Evolutionary conservation across 2,329 filamentous ascomycete genomes (phyloP), one percentile per base, ranked within the genome.

Genomic region (Hypoxylon sp.): DNA sequence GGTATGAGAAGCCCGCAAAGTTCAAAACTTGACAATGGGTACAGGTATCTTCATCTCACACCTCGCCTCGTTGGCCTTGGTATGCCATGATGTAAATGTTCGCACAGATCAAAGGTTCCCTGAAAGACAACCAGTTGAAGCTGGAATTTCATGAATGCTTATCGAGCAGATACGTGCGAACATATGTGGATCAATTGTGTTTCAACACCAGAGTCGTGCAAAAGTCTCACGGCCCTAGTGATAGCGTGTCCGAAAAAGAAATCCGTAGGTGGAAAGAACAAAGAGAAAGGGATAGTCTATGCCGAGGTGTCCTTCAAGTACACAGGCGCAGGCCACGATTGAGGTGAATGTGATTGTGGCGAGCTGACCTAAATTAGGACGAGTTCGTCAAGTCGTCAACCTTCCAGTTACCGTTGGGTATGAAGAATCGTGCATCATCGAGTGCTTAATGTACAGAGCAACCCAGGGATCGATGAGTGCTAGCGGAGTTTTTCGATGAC

Each of bases 391-490:
- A 29, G 32, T 46, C 37, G 50, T 56, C 58, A 67, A 67, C 57
- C 54, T 67, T 70, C 62, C 63, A 70, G 55, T 51, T 19, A 59
- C 47, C 63, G 64, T n/a, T 57, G 61, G 46, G 67, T 23, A 61
- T 68, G 59, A 54, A 59, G 62, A 61, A 55, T 65, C 58, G 63
- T 70, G 65, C 68, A 71, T 73, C 73, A 68, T 71, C 66, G 73
- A 66, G 67, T 67, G 67, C 66, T 57, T 77, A 77, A 64, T 76
- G 66, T 78, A 77, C 76, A 77, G 66, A 69, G 68, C 73, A 71
- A 55, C 67, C 73, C 68, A 48, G 60, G 46, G 58, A 74, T 69
- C 61, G 29, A 56, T 57, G 68, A 68, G 67, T 60, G 71, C 70
- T 58, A 59, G 61, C 57, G 57, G 66, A 64, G 43, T 65, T 70